These are phyloP conservation scores for Coelastrella sp. DNA, from an alignment of 139 green algal species.

Conservation along the genomic window DNA sequence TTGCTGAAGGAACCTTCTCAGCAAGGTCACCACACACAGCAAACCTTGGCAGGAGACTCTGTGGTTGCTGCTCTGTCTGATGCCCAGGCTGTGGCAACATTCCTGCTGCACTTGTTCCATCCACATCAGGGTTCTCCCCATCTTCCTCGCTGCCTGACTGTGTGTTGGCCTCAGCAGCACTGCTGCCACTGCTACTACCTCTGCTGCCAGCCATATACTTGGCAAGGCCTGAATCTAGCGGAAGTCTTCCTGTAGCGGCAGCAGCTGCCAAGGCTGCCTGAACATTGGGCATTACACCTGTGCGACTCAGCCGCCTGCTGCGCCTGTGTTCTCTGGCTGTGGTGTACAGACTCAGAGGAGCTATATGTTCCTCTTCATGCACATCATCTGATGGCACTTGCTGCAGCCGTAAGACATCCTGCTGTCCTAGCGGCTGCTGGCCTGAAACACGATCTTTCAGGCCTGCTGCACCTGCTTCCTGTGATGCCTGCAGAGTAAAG, in stretches of 20 bases:
- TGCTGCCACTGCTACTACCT: background rate
- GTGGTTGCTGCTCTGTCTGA: background rate
- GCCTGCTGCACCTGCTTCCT: too few relatives aligned
- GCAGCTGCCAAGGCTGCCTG: conserved; percentile 11
- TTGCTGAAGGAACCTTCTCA: too few relatives aligned
- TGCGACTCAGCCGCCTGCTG: conserved; percentile 8
- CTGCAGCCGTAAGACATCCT: too few relatives aligned
- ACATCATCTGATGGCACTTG: too few relatives aligned
- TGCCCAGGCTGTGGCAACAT: background rate
- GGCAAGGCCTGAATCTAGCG: too few relatives aligned
- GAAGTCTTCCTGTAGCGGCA: background rate
- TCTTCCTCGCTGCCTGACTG: background rate
- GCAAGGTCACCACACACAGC: too few relatives aligned
- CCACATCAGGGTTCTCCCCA: background rate
- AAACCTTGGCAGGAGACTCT: too few relatives aligned
- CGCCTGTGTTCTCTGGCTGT: background rate
- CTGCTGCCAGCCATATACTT: background rate
- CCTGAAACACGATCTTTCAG: too few relatives aligned
- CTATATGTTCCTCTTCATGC: conserved; percentile 27
- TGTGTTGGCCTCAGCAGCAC: background rate
- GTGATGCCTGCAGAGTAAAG: too few relatives aligned
- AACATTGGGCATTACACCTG: background rate
- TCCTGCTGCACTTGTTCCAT: background rate
- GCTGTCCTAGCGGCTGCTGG: background rate
- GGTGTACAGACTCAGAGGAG: conserved; percentile 33